Conservation (phyloP, 2,329 filamentous ascomycete species). For the Fusarium ramigenum region DNA sequence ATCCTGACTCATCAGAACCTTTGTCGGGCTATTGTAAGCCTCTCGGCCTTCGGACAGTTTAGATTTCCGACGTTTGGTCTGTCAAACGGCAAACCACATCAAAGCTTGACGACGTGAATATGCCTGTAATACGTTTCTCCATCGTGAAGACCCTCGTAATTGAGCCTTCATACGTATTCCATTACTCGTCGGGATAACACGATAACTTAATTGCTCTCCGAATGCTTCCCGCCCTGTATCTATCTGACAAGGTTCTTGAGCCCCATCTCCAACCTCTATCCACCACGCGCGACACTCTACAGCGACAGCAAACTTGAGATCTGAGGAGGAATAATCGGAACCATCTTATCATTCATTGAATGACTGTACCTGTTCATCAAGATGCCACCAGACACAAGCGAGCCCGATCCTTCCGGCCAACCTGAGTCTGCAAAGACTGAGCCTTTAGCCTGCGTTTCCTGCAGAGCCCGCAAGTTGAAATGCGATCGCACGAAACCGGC, state of each 20-base stretch:
- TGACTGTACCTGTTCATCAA: constrained; percentile 17
- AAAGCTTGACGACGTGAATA: constrained; percentile 33
- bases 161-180: not conserved
- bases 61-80: constrained; percentile 29
- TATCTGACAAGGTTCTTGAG: constrained; percentile 2
- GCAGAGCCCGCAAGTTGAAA: constrained; percentile 84
- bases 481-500: constrained; percentile 84
- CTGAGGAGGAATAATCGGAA: not conserved
- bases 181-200: not conserved
- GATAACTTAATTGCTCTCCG: not conserved
- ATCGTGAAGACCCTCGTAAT: constrained; percentile 18
- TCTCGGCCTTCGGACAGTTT: constrained; percentile 39
- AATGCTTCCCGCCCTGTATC: not conserved
- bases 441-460: constrained; percentile 81
- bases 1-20: constrained; percentile 32
- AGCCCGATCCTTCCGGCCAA: constrained; percentile 33
- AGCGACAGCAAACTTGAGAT: not conserved
- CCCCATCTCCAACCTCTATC: not conserved
- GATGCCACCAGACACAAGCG: constrained; percentile 38
- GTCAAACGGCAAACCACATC: constrained; percentile 20
- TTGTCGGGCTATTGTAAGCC: constrained; percentile 32
- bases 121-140: constrained; percentile 4
- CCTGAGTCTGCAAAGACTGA: constrained; percentile 45
- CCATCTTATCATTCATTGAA: not conserved
- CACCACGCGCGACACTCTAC: not conserved